Percentiles rank a stretch among this genome's conserved stretches.
phyloP scores from a whole-genome alignment of 1,284 basidiomycete genomes.

The Cystobasidium pallidum region DNA sequence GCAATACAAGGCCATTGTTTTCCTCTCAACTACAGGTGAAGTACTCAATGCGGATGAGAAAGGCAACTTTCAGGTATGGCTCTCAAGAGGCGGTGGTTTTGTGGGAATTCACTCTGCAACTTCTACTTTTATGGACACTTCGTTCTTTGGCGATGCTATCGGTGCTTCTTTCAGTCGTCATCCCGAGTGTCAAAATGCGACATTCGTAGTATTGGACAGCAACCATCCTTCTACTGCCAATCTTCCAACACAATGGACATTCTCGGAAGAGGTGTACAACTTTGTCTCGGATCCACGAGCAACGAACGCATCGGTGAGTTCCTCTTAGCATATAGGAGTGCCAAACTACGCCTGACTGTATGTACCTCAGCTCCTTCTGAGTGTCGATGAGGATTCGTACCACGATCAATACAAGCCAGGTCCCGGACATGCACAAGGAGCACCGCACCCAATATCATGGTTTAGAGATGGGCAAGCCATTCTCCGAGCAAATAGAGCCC shows the following conservation, averaged over 20 bases:
- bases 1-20: conserved; percentile 31
- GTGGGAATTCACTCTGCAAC: conserved; percentile 45
- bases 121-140: conserved; percentile 27
- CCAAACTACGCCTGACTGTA: background rate
- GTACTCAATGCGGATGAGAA: conserved; percentile 27
- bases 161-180: conserved; percentile 44
- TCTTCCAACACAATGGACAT: conserved; percentile 34
- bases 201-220: conserved; percentile 31
- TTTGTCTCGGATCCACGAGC: conserved; percentile 40
- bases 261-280: conserved; percentile 42
- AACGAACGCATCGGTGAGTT: conserved; percentile 39
- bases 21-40: conserved; percentile 39
- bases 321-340: background rate
- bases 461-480: conserved; percentile 36
- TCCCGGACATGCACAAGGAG: conserved; percentile 13
- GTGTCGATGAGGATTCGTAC: conserved; percentile 43
- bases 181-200: conserved; percentile 43
- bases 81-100: conserved; percentile 41
- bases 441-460: conserved; percentile 45
- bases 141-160: conserved; percentile 43
- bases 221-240: conserved; percentile 36
- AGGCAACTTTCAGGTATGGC: conserved; percentile 33
- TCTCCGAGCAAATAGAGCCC: conserved; percentile 25
- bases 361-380: conserved; percentile 32
- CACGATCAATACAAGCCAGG: conserved; percentile 19